Evolutionary conservation across 129 eudicot genomes (phyloP).

Genomic region (Smallanthus sonchifolius): DNA sequence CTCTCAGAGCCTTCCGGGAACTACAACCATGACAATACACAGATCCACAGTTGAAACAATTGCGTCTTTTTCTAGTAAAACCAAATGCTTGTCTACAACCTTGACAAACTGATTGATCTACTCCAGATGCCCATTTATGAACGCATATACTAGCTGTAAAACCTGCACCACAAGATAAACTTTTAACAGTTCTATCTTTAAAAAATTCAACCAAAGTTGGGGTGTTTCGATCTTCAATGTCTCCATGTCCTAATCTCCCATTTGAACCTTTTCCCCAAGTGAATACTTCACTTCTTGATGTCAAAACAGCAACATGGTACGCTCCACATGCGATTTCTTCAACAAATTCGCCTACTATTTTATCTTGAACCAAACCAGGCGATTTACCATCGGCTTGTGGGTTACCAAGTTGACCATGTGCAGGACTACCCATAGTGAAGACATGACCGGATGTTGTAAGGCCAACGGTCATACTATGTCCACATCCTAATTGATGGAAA

Average conservation of each 20-base stretch:
- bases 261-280: conserved; percentile 94
- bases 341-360: conserved; percentile 81
- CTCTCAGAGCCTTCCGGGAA: conserved; percentile 70
- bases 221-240: conserved; percentile 53
- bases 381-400: conserved; percentile 72
- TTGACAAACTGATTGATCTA: conserved; percentile 73
- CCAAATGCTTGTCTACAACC: conserved; percentile 89
- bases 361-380: conserved; percentile 79
- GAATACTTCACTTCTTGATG: conserved; percentile 76
- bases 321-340: conserved; percentile 88
- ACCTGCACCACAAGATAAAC: conserved; percentile 76
- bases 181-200: conserved; percentile 67
- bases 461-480: conserved; percentile 62
- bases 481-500: conserved; percentile 80
- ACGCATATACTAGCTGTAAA: conserved; percentile 76
- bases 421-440: conserved; percentile 73
- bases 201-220: conserved; percentile 79
- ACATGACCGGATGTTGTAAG: conserved; percentile 92
- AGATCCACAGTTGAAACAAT: conserved; percentile 81
- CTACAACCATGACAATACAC: conserved; percentile 90
- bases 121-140: conserved; percentile 90
- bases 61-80: conserved; percentile 80
- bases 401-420: conserved; percentile 72
- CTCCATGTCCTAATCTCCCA: conserved; percentile 92
- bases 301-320: conserved; percentile 69